Evolutionary conservation across 257 asterid species (phyloP).

Genomic region (Parsonsia alboflavescens): DNA sequence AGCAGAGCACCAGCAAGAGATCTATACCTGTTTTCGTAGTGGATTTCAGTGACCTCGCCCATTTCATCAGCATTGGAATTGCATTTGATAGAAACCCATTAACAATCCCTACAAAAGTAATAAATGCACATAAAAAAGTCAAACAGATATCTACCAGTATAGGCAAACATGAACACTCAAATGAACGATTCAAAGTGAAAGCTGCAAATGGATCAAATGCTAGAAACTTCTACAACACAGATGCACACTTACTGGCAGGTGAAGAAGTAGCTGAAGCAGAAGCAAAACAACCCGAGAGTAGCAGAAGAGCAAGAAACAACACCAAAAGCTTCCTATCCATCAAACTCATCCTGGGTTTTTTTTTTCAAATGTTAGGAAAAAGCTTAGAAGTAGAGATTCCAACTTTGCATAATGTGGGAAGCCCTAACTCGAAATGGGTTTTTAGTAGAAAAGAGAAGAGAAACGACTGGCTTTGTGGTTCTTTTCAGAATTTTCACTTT

Average conservation of each 20-base stretch:
- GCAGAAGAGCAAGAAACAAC: conserved; percentile 47
- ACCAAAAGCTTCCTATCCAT: conserved; percentile 30
- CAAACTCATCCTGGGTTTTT: conserved; percentile 22
- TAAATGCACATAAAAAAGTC: neutral
- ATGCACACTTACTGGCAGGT: conserved; percentile 63
- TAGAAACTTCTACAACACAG: conserved; percentile 15
- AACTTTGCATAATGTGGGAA: conserved; percentile 24
- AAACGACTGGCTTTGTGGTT: conserved; percentile 20
- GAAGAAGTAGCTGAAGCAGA: conserved; percentile 60
- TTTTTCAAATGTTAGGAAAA: conserved; percentile 10
- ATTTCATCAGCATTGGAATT: conserved; percentile 65
- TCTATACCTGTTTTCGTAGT: conserved; percentile 70
- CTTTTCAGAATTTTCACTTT: conserved; percentile 22
- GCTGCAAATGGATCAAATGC: conserved; percentile 33
- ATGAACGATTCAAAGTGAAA: neutral
- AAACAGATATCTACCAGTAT: neutral
- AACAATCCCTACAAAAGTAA: conserved; percentile 48
- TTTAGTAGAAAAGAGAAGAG: neutral
- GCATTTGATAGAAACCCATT: conserved; percentile 76
- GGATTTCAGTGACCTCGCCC: conserved; percentile 64
- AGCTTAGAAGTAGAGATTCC: conserved; percentile 21
- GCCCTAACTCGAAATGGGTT: conserved; percentile 34
- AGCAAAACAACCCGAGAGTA: conserved; percentile 39
- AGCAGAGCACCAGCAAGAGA: conserved; percentile 17
- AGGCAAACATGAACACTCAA: neutral